Conservation (phyloP, 768 basidiomycete species). For the Lentinula sp. region DNA sequence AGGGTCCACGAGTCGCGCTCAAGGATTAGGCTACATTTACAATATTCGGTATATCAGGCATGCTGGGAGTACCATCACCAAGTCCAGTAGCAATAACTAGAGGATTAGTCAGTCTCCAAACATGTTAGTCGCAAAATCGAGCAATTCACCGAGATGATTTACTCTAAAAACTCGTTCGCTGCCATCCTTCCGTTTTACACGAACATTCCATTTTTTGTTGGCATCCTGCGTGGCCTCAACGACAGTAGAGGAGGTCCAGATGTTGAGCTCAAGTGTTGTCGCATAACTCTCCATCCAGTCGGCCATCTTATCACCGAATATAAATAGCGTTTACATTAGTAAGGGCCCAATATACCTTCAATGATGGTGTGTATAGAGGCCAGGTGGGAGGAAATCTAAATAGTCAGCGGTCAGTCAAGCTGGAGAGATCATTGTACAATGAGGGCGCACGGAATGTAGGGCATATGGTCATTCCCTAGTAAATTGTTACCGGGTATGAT, state of each 20-base stretch:
- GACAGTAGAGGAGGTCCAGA: conserved; percentile 36
- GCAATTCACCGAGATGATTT: conserved; percentile 19
- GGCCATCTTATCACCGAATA: conserved; percentile 26
- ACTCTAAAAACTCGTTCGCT: conserved; percentile 16
- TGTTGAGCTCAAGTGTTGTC: conserved; percentile 37
- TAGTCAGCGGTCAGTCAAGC: not conserved
- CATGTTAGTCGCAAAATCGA: not conserved
- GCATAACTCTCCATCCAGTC: conserved; percentile 48
- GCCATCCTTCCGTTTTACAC: conserved; percentile 13
- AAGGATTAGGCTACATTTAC: not conserved
- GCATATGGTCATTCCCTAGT: conserved; percentile 34
- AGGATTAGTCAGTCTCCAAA: not conserved
- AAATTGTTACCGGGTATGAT: not conserved
- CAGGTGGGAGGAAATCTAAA: conserved; percentile 32
- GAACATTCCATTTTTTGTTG: conserved; percentile 24
- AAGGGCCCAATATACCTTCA: conserved; percentile 21
- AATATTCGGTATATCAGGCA: conserved; percentile 21
- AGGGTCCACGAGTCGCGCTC: not conserved
- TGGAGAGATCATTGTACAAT: not conserved
- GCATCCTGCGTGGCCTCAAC: conserved; percentile 19
- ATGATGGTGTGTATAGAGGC: conserved; percentile 33
- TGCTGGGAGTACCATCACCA: conserved; percentile 31
- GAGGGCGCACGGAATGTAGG: conserved; percentile 24
- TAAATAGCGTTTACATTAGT: not conserved
- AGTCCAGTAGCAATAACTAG: conserved; percentile 41